Conservation (phyloP, 2,329 filamentous ascomycete species). For the Fonsecaea nubica region DNA sequence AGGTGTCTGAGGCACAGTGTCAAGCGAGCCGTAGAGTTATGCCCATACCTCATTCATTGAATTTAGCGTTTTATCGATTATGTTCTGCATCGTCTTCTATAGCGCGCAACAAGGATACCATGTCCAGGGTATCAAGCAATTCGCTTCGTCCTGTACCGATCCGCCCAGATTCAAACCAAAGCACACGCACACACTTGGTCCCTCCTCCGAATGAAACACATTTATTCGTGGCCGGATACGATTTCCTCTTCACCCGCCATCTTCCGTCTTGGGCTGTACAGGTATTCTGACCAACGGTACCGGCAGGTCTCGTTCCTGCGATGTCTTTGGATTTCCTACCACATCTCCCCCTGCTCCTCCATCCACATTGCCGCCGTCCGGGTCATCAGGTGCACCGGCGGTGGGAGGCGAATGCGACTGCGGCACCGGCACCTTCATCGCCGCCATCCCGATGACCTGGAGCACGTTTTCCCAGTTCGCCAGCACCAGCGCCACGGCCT, state of each 20-base stretch:
- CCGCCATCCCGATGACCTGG: slow-evolving; percentile 69
- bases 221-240: not conserved
- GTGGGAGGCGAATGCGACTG: not conserved
- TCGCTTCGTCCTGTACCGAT: not conserved
- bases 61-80: not conserved
- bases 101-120: too few relatives aligned
- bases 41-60: not conserved
- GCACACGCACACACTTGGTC: not conserved
- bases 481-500: slow-evolving; percentile 70
- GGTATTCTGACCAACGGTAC: slow-evolving; percentile 40
- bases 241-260: slow-evolving; percentile 15
- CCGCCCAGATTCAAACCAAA: not conserved
- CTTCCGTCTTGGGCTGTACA: slow-evolving; percentile 28
- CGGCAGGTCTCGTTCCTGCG: slow-evolving; percentile 26
- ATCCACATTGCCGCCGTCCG: not conserved
- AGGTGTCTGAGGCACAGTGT: not conserved
- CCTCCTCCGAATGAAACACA: not conserved
- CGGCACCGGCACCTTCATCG: slow-evolving; percentile 54
- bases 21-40: not conserved
- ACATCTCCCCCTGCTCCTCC: slow-evolving; percentile 5
- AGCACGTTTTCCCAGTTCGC: slow-evolving; percentile 72
- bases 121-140: not conserved
- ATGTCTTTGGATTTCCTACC: not conserved
- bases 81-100: too few relatives aligned
- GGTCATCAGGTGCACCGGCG: not conserved